A percentile compares a stretch with the other conserved stretches of the same genome.
Evolutionary conservation across 441 rosid genomes (phyloP).

Genomic region (Euphorbia schlechtendalii): DNA sequence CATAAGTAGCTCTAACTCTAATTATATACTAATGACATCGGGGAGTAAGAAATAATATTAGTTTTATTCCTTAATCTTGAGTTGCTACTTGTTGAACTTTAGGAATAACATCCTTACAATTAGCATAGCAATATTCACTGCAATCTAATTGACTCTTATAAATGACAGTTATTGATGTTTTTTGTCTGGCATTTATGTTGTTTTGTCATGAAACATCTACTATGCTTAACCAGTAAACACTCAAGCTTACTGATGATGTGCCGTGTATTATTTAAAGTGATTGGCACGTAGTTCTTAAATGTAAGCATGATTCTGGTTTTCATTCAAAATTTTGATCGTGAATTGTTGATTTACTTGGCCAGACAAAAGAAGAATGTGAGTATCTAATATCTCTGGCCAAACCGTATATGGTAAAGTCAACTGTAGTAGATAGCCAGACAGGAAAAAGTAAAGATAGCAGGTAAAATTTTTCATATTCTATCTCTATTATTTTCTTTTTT

Average conservation of each 20-base stretch:
- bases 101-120: neutral
- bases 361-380: slow-evolving; percentile 84
- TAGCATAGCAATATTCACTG: neutral
- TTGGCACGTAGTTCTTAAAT: neutral
- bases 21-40: neutral
- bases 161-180: neutral
- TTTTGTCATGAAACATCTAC: neutral
- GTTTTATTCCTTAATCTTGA: neutral
- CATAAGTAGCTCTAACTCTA: neutral
- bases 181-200: neutral
- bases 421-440: slow-evolving; percentile 75
- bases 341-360: slow-evolving; percentile 14
- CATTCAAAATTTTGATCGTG: neutral
- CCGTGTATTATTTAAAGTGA: neutral
- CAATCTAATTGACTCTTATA: neutral
- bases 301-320: neutral
- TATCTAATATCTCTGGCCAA: slow-evolving; percentile 60
- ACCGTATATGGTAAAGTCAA: slow-evolving; percentile 78
- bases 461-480: slow-evolving; percentile 21
- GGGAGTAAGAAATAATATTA: neutral
- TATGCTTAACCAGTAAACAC: neutral
- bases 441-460: slow-evolving; percentile 90
- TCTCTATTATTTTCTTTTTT: neutral
- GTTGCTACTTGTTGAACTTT: neutral
- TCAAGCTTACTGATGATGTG: neutral